These are phyloP conservation scores for Blastobotrys apis DNA, from an alignment of 1,139 yeast species.

Conservation along the genomic window DNA sequence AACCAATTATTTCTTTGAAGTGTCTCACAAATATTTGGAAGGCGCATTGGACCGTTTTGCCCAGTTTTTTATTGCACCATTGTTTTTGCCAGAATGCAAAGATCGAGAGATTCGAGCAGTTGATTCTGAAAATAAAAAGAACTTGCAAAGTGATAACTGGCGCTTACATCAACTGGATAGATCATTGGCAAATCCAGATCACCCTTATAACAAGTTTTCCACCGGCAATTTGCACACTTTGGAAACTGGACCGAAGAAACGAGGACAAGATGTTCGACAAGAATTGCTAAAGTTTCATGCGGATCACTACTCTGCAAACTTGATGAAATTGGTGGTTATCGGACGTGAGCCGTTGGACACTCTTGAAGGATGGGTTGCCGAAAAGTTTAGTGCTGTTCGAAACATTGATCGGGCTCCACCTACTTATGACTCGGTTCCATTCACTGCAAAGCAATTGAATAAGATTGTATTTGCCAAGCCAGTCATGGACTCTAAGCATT, in stretches of 20 bases:
- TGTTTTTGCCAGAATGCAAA: slow-evolving; percentile 75
- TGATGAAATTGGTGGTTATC: slow-evolving; percentile 81
- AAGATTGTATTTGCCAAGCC: slow-evolving; percentile 68
- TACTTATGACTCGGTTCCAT: slow-evolving; percentile 43
- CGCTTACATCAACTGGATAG: slow-evolving; percentile 81
- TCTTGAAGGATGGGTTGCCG: slow-evolving; percentile 63
- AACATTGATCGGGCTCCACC: slow-evolving; percentile 54
- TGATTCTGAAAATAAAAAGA: slow-evolving; percentile 92
- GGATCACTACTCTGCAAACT: slow-evolving; percentile 60
- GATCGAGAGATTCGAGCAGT: slow-evolving; percentile 94
- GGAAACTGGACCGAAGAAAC: slow-evolving; percentile 48
- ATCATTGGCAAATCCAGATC: slow-evolving; percentile 62
- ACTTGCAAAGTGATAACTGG: slow-evolving; percentile 86
- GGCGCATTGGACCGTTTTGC: slow-evolving; percentile 92
- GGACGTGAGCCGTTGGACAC: slow-evolving; percentile 78
- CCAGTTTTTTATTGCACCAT: slow-evolving; percentile 83
- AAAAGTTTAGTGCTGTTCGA: slow-evolving; percentile 60
- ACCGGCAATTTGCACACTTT: slow-evolving; percentile 68
- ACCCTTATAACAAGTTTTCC: slow-evolving; percentile 67
- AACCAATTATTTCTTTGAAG: slow-evolving; percentile 87
- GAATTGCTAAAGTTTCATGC: slow-evolving; percentile 58
- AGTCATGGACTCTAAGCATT: slow-evolving; percentile 67
- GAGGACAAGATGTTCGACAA: slow-evolving; percentile 62
- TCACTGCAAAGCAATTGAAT: slow-evolving; percentile 46
- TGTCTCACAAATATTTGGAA: slow-evolving; percentile 66